Conservation (phyloP, 495 filamentous ascomycete species). For the Xylaria grammica region DNA sequence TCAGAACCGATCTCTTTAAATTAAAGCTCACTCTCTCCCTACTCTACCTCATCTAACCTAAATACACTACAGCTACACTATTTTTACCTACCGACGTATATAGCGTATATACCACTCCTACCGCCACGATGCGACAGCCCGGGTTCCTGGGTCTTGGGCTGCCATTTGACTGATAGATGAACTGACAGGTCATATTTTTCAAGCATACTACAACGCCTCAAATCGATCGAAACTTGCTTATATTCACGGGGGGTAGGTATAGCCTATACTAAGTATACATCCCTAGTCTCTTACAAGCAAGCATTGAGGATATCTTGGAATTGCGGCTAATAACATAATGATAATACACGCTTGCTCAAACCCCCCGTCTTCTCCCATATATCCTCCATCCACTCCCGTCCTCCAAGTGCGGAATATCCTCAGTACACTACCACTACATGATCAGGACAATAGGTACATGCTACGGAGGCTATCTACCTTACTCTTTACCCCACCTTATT, state of each 20-base stretch:
- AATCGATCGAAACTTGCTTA: conserved; percentile 17
- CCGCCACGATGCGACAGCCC: conserved; percentile 23
- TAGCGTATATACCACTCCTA: conserved; percentile 4
- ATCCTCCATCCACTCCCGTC: neutral
- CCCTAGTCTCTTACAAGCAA: neutral
- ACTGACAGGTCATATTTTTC: conserved; percentile 19
- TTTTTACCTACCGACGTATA: conserved; percentile 3
- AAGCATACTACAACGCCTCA: conserved; percentile 15
- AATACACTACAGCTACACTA: too few relatives aligned
- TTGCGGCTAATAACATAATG: conserved; percentile 22
- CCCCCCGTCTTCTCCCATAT: neutral
- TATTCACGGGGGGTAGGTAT: conserved; percentile 4
- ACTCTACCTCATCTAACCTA: conserved; percentile 1
- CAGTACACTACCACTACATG: neutral
- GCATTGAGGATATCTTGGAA: conserved; percentile 1
- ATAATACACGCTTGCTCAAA: neutral
- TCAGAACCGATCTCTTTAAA: neutral
- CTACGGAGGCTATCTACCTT: neutral
- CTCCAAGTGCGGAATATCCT: neutral
- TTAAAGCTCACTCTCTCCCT: neutral
- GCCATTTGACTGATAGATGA: conserved; percentile 13
- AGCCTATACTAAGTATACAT: conserved; percentile 3
- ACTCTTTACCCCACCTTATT: conserved; percentile 3
- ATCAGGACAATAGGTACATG: neutral
- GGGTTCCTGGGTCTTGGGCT: conserved; percentile 25